Conservation (phyloP, 2,329 filamentous ascomycete genomes). For the Aspergillus versicolor region DNA sequence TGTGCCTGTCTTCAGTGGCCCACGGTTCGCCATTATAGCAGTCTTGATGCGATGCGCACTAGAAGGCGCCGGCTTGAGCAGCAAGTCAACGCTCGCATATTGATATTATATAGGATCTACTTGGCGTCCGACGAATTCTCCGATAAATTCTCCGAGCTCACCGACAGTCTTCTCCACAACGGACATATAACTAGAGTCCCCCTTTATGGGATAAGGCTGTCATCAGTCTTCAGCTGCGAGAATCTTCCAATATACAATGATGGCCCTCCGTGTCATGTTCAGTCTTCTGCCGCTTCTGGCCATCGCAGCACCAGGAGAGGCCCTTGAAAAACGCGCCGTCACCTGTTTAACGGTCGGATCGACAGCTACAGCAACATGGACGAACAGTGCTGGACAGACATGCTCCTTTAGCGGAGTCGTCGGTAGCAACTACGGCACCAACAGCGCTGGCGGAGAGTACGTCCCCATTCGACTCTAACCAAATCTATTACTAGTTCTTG, state of each 20-base stretch:
- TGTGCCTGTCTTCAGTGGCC: no score
- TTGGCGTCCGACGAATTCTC: neutral
- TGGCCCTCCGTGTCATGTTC: neutral
- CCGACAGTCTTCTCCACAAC: neutral
- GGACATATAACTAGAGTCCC: neutral
- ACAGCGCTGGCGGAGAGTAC: conserved; percentile 15
- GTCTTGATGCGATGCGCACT: neutral
- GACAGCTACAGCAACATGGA: conserved; percentile 17
- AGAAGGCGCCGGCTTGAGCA: neutral
- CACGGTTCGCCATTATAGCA: neutral
- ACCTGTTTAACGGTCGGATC: conserved; percentile 17
- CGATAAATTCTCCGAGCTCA: neutral
- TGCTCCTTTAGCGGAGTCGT: conserved; percentile 15
- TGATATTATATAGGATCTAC: no score
- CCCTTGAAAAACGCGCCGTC: conserved; percentile 8
- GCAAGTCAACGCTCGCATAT: neutral
- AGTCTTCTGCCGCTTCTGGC: neutral
- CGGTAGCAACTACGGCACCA: conserved; percentile 17
- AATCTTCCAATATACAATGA: neutral
- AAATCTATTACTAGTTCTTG: no score
- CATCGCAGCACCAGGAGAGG: neutral
- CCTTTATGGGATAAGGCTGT: no score
- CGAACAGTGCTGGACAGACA: conserved; percentile 14
- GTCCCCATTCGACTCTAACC: neutral
- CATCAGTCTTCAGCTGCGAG: no score